phyloP scores from a whole-genome alignment of 495 filamentous ascomycete species.

The Ascobolus immersus region DNA sequence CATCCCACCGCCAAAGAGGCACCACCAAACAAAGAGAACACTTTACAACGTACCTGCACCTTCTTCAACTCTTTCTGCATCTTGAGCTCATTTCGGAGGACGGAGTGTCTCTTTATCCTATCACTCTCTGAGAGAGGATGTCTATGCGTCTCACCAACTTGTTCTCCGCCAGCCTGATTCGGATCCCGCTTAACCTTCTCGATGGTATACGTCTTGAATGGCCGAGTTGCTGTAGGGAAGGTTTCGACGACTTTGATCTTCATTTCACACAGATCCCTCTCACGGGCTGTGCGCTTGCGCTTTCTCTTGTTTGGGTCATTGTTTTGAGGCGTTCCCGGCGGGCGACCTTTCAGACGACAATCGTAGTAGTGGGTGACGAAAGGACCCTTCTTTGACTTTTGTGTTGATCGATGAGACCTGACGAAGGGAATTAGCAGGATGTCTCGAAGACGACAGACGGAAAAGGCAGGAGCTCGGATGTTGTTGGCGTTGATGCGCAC shows the following conservation, averaged over 20 bases:
- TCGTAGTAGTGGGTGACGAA: constrained; percentile 78
- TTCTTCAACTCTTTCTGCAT: constrained; percentile 44
- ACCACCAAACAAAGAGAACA: constrained; percentile 12
- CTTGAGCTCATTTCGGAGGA: constrained; percentile 39
- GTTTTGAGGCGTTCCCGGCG: constrained; percentile 61
- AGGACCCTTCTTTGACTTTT: constrained; percentile 60
- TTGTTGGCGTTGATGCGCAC: neutral
- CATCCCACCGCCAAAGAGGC: too few relatives aligned
- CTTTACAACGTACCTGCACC: constrained; percentile 29
- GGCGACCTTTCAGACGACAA: constrained; percentile 65
- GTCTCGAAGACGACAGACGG: neutral
- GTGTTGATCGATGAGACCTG: constrained; percentile 52
- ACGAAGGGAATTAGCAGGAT: neutral
- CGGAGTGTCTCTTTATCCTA: constrained; percentile 62
- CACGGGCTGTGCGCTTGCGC: constrained; percentile 50
- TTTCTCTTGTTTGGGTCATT: constrained; percentile 76
- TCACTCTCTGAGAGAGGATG: constrained; percentile 60
- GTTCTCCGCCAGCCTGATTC: neutral
- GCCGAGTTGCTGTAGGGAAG: too few relatives aligned
- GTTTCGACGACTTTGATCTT: constrained; percentile 75
- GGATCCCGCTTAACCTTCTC: constrained; percentile 14
- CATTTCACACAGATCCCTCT: constrained; percentile 63
- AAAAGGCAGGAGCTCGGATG: neutral
- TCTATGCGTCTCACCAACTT: constrained; percentile 35
- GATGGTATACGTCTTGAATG: constrained; percentile 19